A percentile compares a stretch with the other conserved stretches of the same genome.
Evolutionary conservation across 495 filamentous ascomycete genomes (phyloP).

Genomic region (Daldinia vernicosa): DNA sequence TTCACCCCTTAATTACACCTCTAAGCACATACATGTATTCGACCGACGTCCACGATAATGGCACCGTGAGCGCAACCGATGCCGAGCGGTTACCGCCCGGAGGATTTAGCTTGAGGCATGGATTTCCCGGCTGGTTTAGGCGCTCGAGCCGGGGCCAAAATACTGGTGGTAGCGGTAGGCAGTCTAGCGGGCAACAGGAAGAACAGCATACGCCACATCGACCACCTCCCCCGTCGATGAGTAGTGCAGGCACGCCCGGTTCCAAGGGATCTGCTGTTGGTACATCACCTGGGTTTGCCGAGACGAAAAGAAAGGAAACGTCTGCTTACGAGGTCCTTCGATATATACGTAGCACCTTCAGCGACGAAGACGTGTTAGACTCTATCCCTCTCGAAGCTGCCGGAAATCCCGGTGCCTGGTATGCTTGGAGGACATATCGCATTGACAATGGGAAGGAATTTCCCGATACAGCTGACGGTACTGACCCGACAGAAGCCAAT

Average conservation of each 20-base stretch:
- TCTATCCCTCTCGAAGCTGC: conserved; percentile 80
- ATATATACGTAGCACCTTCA: conserved; percentile 85
- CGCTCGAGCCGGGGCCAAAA: conserved; percentile 46
- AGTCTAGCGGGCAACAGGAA: conserved; percentile 41
- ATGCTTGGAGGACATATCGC: conserved; percentile 82
- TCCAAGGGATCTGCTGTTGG: conserved; percentile 47
- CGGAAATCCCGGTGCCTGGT: conserved; percentile 88
- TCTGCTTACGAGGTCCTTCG: conserved; percentile 70
- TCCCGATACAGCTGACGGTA: conserved; percentile 28
- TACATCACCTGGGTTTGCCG: conserved; percentile 39
- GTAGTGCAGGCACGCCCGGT: conserved; percentile 46
- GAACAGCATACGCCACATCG: conserved; percentile 39
- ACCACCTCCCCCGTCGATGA: conserved; percentile 46
- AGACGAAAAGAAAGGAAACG: conserved; percentile 46
- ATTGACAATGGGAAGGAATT: conserved; percentile 46
- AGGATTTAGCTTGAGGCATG: conserved; percentile 85
- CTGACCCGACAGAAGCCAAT: conserved; percentile 7
- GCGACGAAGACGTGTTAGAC: conserved; percentile 78
- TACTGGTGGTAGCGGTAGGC: conserved; percentile 25
- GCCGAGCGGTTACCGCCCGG: conserved; percentile 84
- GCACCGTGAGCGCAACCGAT: conserved; percentile 81
- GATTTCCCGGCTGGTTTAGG: conserved; percentile 89
- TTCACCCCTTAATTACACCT: conserved; percentile 91
- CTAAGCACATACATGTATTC: conserved; percentile 91
- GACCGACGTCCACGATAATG: conserved; percentile 71